Percentiles rank a stretch among this genome's conserved stretches.
These are phyloP conservation scores for Acanthamoeba divionensis DNA, from an alignment of 208 protist species.

Conservation along the genomic window DNA sequence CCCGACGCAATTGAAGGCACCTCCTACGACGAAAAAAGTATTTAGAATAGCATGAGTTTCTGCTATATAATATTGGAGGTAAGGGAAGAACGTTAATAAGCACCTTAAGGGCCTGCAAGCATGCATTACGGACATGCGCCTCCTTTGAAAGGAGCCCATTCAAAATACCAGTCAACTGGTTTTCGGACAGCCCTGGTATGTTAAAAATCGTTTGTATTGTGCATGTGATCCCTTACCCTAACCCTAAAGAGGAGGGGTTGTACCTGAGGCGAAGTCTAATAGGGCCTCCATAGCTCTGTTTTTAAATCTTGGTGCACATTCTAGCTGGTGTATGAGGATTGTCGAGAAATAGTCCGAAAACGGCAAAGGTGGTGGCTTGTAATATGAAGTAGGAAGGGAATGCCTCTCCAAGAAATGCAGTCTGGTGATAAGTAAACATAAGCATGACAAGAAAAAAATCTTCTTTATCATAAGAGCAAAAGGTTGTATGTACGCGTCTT, in stretches of 20 bases:
- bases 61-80: background rate
- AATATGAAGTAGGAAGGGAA: background rate
- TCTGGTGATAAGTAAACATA: background rate
- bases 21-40: background rate
- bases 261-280: conserved; percentile 4
- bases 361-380: background rate
- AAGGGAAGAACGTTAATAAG: too few species aligned
- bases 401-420: background rate
- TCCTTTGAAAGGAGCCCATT: conserved; percentile 30
- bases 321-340: conserved; percentile 1
- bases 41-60: background rate
- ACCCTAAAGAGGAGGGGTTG: background rate
- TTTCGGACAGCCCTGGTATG: background rate
- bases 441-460: too few species aligned
- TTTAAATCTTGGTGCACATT: conserved; percentile 20
- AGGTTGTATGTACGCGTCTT: background rate
- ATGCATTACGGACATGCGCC: background rate
- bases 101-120: conserved; percentile 37
- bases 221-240: background rate
- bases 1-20: background rate
- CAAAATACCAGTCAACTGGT: conserved; percentile 12
- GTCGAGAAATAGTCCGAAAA: background rate
- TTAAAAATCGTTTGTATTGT: background rate
- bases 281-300: conserved; percentile 38
- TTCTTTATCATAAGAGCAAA: too few species aligned